These are phyloP conservation scores for Lasiodiplodia theobromae DNA, from an alignment of 2,329 filamentous ascomycete species.

Conservation along the genomic window DNA sequence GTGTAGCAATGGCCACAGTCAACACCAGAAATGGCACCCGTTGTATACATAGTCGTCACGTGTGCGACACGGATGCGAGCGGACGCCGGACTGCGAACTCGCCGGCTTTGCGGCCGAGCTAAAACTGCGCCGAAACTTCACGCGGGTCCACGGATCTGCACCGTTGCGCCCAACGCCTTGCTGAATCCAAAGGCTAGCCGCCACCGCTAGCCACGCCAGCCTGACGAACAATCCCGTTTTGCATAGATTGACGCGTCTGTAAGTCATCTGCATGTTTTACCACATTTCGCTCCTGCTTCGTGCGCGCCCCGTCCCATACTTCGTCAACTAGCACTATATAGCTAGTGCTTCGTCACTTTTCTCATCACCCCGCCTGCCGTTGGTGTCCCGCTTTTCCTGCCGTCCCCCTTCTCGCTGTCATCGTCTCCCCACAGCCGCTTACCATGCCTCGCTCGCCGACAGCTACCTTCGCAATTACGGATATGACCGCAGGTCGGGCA, in stretches of 20 bases:
- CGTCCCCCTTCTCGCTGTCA: not conserved
- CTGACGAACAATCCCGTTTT: constrained; percentile 10
- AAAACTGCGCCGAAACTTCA: constrained; percentile 1
- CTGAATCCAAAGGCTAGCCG: constrained; percentile 1
- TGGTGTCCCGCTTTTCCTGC: not conserved
- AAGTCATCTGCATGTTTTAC: constrained; percentile 16
- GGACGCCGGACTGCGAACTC: not conserved
- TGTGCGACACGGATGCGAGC: not conserved
- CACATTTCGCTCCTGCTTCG: not conserved
- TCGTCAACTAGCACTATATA: constrained; percentile 1
- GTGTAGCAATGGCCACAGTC: not conserved
- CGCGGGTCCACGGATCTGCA: constrained; percentile 12
- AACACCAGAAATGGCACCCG: constrained; percentile 8
- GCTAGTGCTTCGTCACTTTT: constrained; percentile 9
- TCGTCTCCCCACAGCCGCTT: not conserved
- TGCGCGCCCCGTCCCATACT: not conserved
- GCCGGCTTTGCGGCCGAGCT: not conserved
- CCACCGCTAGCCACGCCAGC: constrained; percentile 8
- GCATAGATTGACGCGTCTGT: constrained; percentile 4
- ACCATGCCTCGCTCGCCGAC: constrained; percentile 5
- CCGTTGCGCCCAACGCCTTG: constrained; percentile 12
- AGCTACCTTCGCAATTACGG: constrained; percentile 18
- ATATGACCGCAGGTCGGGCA: constrained; percentile 14
- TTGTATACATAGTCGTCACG: constrained; percentile 15
- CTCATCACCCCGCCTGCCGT: not conserved